Evolutionary conservation across 306 rosid genomes (phyloP), one percentile per base, ranked within the genome.

Genomic region (Elaeagnus macrophylla): DNA sequence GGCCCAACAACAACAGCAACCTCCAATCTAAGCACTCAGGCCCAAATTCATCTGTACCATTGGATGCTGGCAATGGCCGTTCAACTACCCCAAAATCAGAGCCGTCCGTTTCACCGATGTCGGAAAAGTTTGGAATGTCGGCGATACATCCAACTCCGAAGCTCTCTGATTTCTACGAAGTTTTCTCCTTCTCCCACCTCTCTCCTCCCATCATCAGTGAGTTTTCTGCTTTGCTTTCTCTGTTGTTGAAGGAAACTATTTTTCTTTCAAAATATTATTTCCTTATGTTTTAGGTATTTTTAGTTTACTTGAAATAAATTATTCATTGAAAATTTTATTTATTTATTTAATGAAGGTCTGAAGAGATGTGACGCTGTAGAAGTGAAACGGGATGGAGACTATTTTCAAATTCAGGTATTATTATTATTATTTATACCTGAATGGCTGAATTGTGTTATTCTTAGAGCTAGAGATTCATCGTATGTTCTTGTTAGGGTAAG

Each of bases 111-210:
- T 77, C 89, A 40, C 71, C 81, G 66, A 77, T 90, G 10, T 74
- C 97, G 50, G 96, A 91, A 36, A 69, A 61, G 45, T 67, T 79
- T 12, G 97, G 94, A 5, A 86, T 84, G 97, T 78, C 75, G 51
- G 93, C 97, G 18, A 84, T 91, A 56, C 97, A 91, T 43, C 85
- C 97, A 1, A 78, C 95, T 65, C 96, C 97, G 43, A 91, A 82
- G 72, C 83, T 91, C 37, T 82, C 97, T 16, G 89, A 91, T 54
- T 91, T 91, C 78, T 91, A 86, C 48, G 97, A 91, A 42, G 84
- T 91, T 75, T 83, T 91, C 79, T 76, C 93, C 0, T 73, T 91
- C 66, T 71, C 95, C 39, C 86, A 86, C 48, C 64, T 84, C 56
- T 42, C 93, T 39, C 76, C 96, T 9, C 96, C 97, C 9, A 73